Base-by-base conservation (phyloP, 345 rosid genomes). In the Salix arbutifolia region DNA sequence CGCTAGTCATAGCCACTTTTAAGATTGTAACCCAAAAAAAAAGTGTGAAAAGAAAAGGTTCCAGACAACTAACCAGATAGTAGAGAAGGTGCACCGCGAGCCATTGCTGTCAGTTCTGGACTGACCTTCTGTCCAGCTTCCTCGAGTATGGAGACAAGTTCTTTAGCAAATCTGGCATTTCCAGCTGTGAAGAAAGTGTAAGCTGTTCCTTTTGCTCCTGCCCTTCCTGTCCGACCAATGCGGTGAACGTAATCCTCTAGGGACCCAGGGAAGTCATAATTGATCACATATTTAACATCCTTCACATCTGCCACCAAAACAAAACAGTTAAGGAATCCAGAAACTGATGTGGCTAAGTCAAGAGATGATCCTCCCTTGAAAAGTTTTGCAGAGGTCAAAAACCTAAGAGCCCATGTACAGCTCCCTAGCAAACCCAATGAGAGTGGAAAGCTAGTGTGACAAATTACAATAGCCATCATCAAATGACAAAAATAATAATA, bases 191-290 rank as follows among this genome's bases (percentile, higher is more conserved):
- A 96, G 90, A 94, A 96, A 44, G 92, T 87, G 84, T 96, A 96
- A 6, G 98, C 99, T 64, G 99, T 96, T 81, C 99, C 99, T 85
- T 94, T 96, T 2, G 99, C 99, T 40, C 99, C 99, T 0, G 99
- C 99, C 72, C 99, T 96, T 77, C 99, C 99, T 0, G 99, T 94
- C 78, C 99, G 83, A 73, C 99, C 99, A 76, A 96, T 96, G 35
- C 98, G 92, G 73, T 96, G 99, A 67, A 96, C 99, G 70, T 96
- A 96, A 87, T 96, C 99, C 80, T 96, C 99, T 8, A 94, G 92
- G 56, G 99, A 94, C 74, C 98, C 98, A 70, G 99, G 99, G 80
- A 96, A 96, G 88, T 96, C 99, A 50, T 96, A 96, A 81, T 96
- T 96, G 77, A 94, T 89, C 79, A 96, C 99, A 70, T 89, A 96